These are phyloP conservation scores for Platanthera zijinensis DNA, from an alignment of 106 monocot species.

Conservation along the genomic window DNA sequence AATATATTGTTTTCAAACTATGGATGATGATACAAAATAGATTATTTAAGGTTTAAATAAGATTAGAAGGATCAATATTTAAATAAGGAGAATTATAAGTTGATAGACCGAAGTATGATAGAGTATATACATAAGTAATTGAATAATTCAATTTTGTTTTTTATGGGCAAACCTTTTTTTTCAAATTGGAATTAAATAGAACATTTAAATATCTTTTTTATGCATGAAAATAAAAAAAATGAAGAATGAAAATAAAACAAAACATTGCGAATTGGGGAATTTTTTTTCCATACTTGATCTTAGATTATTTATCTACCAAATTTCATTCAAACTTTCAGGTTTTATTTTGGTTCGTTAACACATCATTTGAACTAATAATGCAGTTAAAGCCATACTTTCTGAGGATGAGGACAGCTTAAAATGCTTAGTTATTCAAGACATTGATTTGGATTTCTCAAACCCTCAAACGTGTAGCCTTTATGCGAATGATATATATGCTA, in stretches of 20 bases:
- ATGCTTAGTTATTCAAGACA: constrained; percentile 32
- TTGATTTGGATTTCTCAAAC: constrained; percentile 69
- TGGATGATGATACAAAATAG: background rate
- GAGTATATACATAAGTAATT: background rate
- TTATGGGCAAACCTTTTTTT: background rate
- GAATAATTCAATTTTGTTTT: background rate
- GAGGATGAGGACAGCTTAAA: constrained; percentile 15
- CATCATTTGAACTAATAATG: constrained; percentile 6
- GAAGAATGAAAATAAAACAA: background rate
- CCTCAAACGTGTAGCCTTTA: constrained; percentile 74
- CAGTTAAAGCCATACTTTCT: constrained; percentile 18
- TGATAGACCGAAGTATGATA: background rate
- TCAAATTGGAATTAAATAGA: background rate
- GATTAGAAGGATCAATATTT: background rate
- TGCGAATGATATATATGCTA: constrained; percentile 59
- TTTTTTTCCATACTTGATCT: background rate
- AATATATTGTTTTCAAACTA: background rate
- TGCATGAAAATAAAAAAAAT: background rate
- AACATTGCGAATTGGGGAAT: background rate
- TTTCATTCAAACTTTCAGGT: background rate
- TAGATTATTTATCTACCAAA: background rate
- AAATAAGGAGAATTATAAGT: background rate
- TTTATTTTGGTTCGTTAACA: background rate
- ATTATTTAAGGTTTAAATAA: background rate
- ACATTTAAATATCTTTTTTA: background rate